A percentile compares a stretch with the other conserved stretches of the same genome.
Evolutionary conservation across 2,329 filamentous ascomycete genomes (phyloP).

Genomic region (Ceratocystis papillata): DNA sequence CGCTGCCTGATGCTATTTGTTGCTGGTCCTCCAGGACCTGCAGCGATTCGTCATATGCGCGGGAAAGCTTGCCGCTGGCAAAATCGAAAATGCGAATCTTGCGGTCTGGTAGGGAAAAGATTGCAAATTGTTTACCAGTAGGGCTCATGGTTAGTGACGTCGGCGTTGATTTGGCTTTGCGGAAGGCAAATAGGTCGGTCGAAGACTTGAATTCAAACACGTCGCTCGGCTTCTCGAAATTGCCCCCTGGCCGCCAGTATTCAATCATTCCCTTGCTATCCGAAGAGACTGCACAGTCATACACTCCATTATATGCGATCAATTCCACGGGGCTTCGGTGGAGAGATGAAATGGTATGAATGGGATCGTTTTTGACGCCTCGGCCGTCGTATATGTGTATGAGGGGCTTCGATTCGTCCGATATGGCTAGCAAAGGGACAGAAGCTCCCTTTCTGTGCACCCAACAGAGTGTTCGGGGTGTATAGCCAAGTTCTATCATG

Average conservation of each 20-base stretch:
- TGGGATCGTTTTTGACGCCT: constrained; percentile 62
- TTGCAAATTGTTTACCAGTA: constrained; percentile 72
- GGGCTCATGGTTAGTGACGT: constrained; percentile 76
- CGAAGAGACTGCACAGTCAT: constrained; percentile 80
- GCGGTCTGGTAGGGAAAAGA: constrained; percentile 84
- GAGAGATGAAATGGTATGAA: constrained; percentile 69
- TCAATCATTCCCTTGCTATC: constrained; percentile 91
- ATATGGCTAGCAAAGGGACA: constrained; percentile 72
- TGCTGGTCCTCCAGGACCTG: constrained; percentile 88
- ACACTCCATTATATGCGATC: constrained; percentile 81
- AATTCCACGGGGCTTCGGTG: constrained; percentile 71
- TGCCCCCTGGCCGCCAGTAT: constrained; percentile 77
- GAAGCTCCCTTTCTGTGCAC: constrained; percentile 82
- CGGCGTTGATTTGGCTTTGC: constrained; percentile 80
- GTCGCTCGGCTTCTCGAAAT: constrained; percentile 80
- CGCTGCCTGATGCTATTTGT: constrained; percentile 71
- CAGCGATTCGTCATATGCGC: constrained; percentile 91
- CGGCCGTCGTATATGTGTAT: constrained; percentile 84
- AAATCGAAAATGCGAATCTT: constrained; percentile 94
- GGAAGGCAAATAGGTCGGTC: constrained; percentile 93
- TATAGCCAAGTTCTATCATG: constrained; percentile 66
- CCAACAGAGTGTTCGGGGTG: constrained; percentile 78
- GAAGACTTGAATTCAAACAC: constrained; percentile 91
- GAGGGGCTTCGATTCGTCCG: constrained; percentile 58
- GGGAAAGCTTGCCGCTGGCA: constrained; percentile 70